Evolutionary conservation across 2,329 filamentous ascomycete genomes (phyloP), one percentile per base, ranked within the genome.

Genomic region (Ascochyta koolunga): DNA sequence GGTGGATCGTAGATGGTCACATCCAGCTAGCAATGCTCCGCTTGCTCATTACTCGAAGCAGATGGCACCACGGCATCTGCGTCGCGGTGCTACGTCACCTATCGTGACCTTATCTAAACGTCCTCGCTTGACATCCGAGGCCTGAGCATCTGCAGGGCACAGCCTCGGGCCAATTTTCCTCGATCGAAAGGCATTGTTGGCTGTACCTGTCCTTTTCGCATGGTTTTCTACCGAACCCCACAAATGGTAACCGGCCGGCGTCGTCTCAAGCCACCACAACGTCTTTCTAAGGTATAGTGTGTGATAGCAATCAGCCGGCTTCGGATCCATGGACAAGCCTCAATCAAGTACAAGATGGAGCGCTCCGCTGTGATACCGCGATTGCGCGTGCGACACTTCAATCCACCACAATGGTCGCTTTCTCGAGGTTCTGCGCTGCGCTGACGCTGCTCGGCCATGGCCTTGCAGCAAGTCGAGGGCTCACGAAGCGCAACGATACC

Each of bases 401-500:
- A n/a, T 19, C 21, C 36, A 32, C 38, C 24, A 33, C 10, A 15
- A 56, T 56, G 54, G 42, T 63, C 38, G 46, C 44, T 7, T 51
- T 51, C 21, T 58, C 55, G 19, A 53, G 21, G n/a, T 24, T 37
- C 24, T 64, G 57, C 16, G 38, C 56, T 25, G 58, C 55, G 29
- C 45, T 62, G 43, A 47, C 59, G 18, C 40, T 63, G 16, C 37
- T 61, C 2, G 50, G 29, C 9, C 40, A 50, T 9, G 21, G 53
- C 29, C 53, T 43, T 3, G 46, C 47, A 18, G 62, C 62, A 9
- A 49, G 46, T 22, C 46, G 32, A 32, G 31, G 21, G 16, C 13
- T 60, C 19, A 29, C 44, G 8, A 48, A 56, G 24, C 58, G 60
- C 51, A 65, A 66, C 53, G 59, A 51, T n/a, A 65, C 61, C 4